Percentiles rank a stretch among this genome's conserved stretches.
Evolutionary conservation across 2,329 filamentous ascomycete genomes (phyloP).

Genomic region (Fusarium vanettenii): DNA sequence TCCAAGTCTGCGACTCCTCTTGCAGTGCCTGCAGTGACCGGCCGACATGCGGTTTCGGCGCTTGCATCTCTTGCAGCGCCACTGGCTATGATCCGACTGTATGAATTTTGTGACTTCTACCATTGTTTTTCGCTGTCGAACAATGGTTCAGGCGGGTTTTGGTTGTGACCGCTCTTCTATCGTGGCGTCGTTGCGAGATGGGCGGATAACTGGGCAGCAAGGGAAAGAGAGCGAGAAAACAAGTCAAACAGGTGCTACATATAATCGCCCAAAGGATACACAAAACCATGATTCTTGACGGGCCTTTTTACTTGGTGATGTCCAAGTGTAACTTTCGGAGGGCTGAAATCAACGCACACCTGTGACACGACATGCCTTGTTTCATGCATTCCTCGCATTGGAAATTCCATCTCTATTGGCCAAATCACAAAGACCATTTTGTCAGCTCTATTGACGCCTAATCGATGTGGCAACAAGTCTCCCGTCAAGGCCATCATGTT

Average conservation of each 20-base stretch:
- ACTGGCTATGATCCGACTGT: neutral
- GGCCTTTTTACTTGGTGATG: neutral
- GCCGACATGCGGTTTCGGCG: neutral
- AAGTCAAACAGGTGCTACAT: neutral
- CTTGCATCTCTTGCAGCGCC: neutral
- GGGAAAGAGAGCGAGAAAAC: neutral
- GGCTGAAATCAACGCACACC: neutral
- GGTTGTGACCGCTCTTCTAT: neutral
- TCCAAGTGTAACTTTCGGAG: neutral
- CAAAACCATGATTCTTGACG: neutral
- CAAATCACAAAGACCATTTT: neutral
- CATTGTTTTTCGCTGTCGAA: rapidly evolving
- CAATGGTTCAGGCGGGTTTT: neutral
- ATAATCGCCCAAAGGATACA: neutral
- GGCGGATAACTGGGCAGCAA: neutral
- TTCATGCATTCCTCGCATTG: neutral
- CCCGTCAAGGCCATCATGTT: neutral
- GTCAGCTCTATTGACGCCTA: neutral
- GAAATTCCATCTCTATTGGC: neutral
- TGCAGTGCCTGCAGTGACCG: neutral
- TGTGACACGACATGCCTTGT: neutral
- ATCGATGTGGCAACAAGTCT: neutral
- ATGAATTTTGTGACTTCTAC: neutral
- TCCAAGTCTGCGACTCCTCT: neutral
- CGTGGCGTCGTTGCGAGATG: neutral